Base-by-base conservation (phyloP, 495 filamentous ascomycete species). In the Penicillium cosmopolitanum region DNA sequence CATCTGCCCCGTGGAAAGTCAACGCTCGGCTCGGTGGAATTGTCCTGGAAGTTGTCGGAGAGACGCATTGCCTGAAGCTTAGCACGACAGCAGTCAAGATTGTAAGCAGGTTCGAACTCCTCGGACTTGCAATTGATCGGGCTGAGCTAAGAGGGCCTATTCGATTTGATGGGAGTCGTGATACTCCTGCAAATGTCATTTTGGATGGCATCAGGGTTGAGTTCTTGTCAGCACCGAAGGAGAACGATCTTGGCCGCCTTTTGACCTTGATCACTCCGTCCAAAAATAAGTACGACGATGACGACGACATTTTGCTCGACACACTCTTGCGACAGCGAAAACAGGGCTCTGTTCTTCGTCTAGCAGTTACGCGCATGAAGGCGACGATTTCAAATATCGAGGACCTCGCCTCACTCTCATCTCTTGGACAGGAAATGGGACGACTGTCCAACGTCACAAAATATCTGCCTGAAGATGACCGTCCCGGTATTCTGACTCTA, bases 301-400 rank as follows among this genome's bases (percentile, higher is more conserved):
- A 93, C 60, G 93, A 97, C 64, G 96, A 97, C 66, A 96, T 99
- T 57, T 85, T 99, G 77, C 80, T 98, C 11, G 95, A 98, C 59
- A 97, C 90, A 0, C 81, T 99, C 2, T 76, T 98, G 21, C 83
- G 90, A n/a, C 96, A 99, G 71, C 80, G 96, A 54, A 84, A 86
- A 64, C 93, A 97, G 69, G 96, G 94, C 2, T 84, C 88, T n/a
- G 89, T 97, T 16, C 80, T 96, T 46, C 87, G 91, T 38, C 68
- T 89, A 21, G 86, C 82, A 5, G 71, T 95, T 18, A 82, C 82
- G n/a, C 81, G 74, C 21, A 65, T 91, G 21, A 84, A 84, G 50
- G 71, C 86, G 23, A 69, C 76, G 0, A 69, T 93, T 11, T 77
- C 78, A 1, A 83, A 84, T 44, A 64, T 89, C 11, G 77, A 84